Percentiles rank a stretch among this genome's conserved stretches.
Conservation (phyloP, 2,329 filamentous ascomycete genomes). For the Blumeria graminis region DNA sequence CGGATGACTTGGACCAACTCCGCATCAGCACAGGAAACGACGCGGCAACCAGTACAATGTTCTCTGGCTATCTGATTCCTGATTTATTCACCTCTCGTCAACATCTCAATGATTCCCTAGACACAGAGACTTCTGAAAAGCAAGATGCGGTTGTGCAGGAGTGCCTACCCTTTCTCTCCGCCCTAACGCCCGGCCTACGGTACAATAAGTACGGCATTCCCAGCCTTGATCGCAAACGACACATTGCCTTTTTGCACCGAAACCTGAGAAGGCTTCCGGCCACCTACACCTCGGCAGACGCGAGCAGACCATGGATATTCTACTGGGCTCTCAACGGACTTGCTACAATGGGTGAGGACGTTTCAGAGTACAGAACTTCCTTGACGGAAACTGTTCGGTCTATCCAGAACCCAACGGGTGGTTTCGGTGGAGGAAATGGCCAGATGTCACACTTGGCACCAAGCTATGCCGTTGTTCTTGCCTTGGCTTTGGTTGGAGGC, state of each 20-base stretch:
- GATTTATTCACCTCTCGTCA: slow-evolving; percentile 33
- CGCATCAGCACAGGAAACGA: too few relatives aligned
- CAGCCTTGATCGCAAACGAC: slow-evolving; percentile 38
- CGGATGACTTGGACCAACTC: too few relatives aligned
- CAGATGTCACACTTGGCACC: slow-evolving; percentile 75
- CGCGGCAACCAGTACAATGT: too few relatives aligned
- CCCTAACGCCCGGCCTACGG: slow-evolving; percentile 21
- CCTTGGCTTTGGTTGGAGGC: slow-evolving; percentile 56
- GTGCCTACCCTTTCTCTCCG: slow-evolving; percentile 42
- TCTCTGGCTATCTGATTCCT: slow-evolving; percentile 19
- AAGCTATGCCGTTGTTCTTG: slow-evolving; percentile 64
- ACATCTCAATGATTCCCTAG: slow-evolving; percentile 37
- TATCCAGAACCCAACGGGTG: slow-evolving; percentile 62
- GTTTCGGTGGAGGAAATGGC: slow-evolving; percentile 83
- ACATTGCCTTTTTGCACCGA: slow-evolving; percentile 36
- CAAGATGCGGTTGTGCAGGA: slow-evolving; percentile 46
- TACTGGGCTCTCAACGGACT: slow-evolving; percentile 77
- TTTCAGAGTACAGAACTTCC: slow-evolving; percentile 36
- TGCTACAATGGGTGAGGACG: slow-evolving; percentile 51
- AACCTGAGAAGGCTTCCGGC: slow-evolving; percentile 38
- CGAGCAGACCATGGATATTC: slow-evolving; percentile 76
- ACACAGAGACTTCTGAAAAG: slow-evolving; percentile 40
- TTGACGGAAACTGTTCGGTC: slow-evolving; percentile 52
- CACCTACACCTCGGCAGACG: slow-evolving; percentile 51
- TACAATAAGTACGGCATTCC: slow-evolving; percentile 55